Conservation (phyloP, 768 basidiomycete genomes). For the Mycena venus region DNA sequence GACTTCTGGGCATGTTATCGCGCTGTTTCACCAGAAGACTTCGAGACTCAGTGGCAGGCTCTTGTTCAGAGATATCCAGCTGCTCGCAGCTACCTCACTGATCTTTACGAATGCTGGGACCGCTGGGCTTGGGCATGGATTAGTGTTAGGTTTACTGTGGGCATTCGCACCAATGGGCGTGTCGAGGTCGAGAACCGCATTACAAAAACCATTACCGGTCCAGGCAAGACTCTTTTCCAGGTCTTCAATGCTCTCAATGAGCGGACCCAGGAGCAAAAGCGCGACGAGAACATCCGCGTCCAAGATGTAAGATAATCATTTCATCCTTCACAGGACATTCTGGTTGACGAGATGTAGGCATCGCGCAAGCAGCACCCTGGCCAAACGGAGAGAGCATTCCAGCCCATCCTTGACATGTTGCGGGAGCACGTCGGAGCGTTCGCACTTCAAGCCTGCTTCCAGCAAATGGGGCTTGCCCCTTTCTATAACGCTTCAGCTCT, state of each 20-base stretch:
- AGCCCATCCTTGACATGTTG: slow-evolving; percentile 36
- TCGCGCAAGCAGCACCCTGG: slow-evolving; percentile 41
- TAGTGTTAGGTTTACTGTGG: slow-evolving; percentile 44
- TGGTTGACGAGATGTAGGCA: slow-evolving; percentile 32
- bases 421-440: slow-evolving; percentile 45
- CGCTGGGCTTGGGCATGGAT: slow-evolving; percentile 54
- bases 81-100: slow-evolving; percentile 41
- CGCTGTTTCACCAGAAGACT: too few relatives aligned
- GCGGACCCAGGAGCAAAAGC: slow-evolving; percentile 34
- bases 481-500: slow-evolving; percentile 47
- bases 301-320: slow-evolving; percentile 38
- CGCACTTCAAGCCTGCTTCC: slow-evolving; percentile 43
- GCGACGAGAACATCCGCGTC: slow-evolving; percentile 23
- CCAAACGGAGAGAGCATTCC: slow-evolving; percentile 44
- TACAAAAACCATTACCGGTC: slow-evolving; percentile 41
- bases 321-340: background rate
- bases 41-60: slow-evolving; percentile 28
- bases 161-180: slow-evolving; percentile 49
- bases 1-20: slow-evolving; percentile 42
- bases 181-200: slow-evolving; percentile 47
- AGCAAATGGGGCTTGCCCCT: slow-evolving; percentile 47
- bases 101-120: slow-evolving; percentile 43
- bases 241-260: slow-evolving; percentile 42
- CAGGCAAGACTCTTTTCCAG: slow-evolving; percentile 40
- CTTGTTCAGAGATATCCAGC: slow-evolving; percentile 32